Evolutionary conservation across 2,329 filamentous ascomycete species (phyloP), one percentile per base, ranked within the genome.

Genomic region (Penicillium polonicum): DNA sequence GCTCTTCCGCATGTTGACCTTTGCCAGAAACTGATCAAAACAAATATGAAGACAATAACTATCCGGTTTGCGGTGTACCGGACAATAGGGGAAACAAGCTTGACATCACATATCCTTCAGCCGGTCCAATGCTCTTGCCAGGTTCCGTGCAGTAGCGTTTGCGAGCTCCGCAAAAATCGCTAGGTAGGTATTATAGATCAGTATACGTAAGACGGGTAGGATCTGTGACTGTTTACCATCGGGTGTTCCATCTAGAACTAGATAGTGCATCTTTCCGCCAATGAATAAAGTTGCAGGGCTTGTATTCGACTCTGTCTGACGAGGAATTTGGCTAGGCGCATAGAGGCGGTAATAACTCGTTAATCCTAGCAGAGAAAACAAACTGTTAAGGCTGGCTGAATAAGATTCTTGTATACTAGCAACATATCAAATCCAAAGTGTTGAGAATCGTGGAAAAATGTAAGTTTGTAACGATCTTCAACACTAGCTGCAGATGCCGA

Each of bases 381-480:
- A 10, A 27, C 9, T 21, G 5, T 12, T 39, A 39, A 39, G 38
- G 2, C 38, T 39, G 19, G n/a, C 5, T 21, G 10, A 13, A 39
- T 13, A 39, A 39, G 5, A 39, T 2, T 39, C 38, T 29, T 3
- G 38, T 1, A 21, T 12, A 21, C 19, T 21, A 2, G 21, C 10
- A 39, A 39, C 5, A 0, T 59, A 69, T 66, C 59, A 61, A 64
- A 59, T 4, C 69, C 63, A 57, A 70, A 71, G 52, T 67, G 57
- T 49, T 63, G 63, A 5, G 62, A 65, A 43, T 68, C 64, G 51
- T 70, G 64, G 57, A 67, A 71, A 60, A 66, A 70, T 35, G 55
- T 63, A 54, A 70, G 52, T 64, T 65, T 63, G 58, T 61, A 70
- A 59, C 55, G 58, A 38, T 66, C 57, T 58, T 58, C 4, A 27